Evolutionary conservation across 2,329 filamentous ascomycete genomes (phyloP).

Genomic region (Colletotrichum incanum): DNA sequence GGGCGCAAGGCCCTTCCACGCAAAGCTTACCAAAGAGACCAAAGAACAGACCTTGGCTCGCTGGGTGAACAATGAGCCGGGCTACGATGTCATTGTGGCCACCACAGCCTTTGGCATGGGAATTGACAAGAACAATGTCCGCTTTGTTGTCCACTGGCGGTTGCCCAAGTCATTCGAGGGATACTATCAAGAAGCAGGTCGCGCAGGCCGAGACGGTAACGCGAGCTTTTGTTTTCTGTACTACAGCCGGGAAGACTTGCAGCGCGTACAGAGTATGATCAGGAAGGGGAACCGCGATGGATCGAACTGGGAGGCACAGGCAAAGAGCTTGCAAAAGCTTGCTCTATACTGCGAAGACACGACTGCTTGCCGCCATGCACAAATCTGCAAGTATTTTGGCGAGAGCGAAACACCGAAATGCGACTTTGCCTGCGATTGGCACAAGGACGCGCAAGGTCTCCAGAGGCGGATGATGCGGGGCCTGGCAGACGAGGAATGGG

Average conservation of each 20-base stretch:
- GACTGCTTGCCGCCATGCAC: conserved; percentile 79
- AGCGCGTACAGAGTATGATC: conserved; percentile 76
- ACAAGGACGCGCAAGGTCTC: conserved; percentile 76
- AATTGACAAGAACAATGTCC: conserved; percentile 95
- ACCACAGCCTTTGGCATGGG: conserved; percentile 99
- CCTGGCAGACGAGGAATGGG: conserved; percentile 73
- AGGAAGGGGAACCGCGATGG: conserved; percentile 62
- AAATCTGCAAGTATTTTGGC: conserved; percentile 85
- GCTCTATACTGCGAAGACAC: conserved; percentile 87
- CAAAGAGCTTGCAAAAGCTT: conserved; percentile 77
- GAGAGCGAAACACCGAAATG: conserved; percentile 73
- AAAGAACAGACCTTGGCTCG: conserved; percentile 80
- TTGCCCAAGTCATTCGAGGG: conserved; percentile 95
- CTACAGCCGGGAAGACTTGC: conserved; percentile 89
- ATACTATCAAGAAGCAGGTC: conserved; percentile 95
- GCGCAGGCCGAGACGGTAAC: conserved; percentile 91
- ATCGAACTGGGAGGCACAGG: conserved; percentile 64
- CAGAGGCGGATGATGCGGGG: conserved; percentile 70
- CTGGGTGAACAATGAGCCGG: conserved; percentile 81
- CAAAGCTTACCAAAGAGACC: conserved; percentile 76
- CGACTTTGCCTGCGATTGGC: conserved; percentile 84
- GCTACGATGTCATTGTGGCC: conserved; percentile 93
- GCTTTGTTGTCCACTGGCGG: conserved; percentile 96
- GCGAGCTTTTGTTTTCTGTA: conserved; percentile 91
- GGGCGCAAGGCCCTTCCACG: conserved; percentile 81